phyloP scores from a whole-genome alignment of 2,329 filamentous ascomycete genomes.

The Paecilomyces formosus region DNA sequence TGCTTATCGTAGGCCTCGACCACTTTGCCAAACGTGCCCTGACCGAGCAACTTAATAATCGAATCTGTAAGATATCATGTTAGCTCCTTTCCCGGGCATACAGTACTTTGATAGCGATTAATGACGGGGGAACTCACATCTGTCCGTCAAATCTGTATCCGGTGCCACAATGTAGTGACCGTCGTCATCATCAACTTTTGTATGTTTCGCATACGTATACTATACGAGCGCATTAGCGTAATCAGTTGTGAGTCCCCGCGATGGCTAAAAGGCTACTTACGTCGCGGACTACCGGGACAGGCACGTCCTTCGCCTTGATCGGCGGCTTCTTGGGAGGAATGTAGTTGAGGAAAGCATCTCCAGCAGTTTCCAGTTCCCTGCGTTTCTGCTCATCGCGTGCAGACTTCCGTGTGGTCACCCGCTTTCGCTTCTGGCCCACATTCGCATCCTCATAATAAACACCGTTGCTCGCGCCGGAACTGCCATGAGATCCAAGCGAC shows the following conservation, averaged over 20 bases:
- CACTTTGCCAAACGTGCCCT: constrained; percentile 97
- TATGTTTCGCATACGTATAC: constrained; percentile 44
- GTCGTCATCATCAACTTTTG: constrained; percentile 90
- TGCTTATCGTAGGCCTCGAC: constrained; percentile 81
- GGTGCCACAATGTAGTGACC: constrained; percentile 93
- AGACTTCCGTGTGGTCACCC: constrained; percentile 67
- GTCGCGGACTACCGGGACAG: constrained; percentile 52
- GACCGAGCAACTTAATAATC: constrained; percentile 81
- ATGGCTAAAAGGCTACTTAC: constrained; percentile 36
- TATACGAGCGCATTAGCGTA: constrained; percentile 15
- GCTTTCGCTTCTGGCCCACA: constrained; percentile 83
- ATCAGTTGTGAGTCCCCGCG: constrained; percentile 1
- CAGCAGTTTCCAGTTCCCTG: constrained; percentile 62
- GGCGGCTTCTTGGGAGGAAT: constrained; percentile 79
- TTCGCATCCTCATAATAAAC: constrained; percentile 60
- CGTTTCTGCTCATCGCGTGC: constrained; percentile 75
- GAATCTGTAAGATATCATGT: constrained; percentile 54
- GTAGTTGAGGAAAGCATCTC: constrained; percentile 70
- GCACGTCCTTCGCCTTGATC: constrained; percentile 79
- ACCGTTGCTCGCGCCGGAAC: constrained; percentile 43
- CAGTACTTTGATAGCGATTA: neutral
- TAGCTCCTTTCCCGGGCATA: constrained; percentile 5
- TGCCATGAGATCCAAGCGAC: constrained; percentile 64
- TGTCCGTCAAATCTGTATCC: constrained; percentile 75
- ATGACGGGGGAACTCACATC: constrained; percentile 58